Base-by-base conservation (phyloP, 2,329 filamentous ascomycete species). In the Colletotrichum orchidophilum region DNA sequence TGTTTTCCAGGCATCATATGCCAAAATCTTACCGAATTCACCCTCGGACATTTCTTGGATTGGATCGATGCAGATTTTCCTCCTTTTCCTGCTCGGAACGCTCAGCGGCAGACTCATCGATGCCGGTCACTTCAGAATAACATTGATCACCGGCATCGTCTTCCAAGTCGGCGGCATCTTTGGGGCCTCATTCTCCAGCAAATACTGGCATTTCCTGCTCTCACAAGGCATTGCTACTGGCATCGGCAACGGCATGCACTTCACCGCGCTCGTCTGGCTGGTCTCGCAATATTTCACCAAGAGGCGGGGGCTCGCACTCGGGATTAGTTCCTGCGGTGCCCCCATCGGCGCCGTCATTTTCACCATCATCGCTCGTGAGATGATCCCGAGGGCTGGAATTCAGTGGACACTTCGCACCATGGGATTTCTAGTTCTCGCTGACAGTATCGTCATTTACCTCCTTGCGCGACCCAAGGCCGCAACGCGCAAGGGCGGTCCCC, bases 401-500 rank as follows among this genome's bases (percentile, higher is more conserved):
- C 79, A 81, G 0, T 91, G 89, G 88, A 85, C 89, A 0, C 87
- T 88, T 0, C 81, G 92, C 1, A 83, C 88, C 0, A 80, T 93
- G 1, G 91, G 87, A 0, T 92, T 93, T 75, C 84, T 93, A 33
- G 96, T 96, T 77, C 85, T 90, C 1, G 90, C 88, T 0, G 90
- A 91, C 24, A 89, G 61, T 15, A 35, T 70, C 67, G 29, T 73
- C 13, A 31, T 67, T 7, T 63, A 63, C 12, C 31, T 71, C 21
- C 39, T 71, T 6, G 63, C 71, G 5, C 21, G 62, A 11, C 67
- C 71, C 13, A 70, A 67, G 31, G 12, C 46, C 3, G 57, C 58
- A 1, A 66, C 29, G 9, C 57, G 62, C 8, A 50, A 46, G 31
- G 60, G 62, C 0, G 71, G 67, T 1, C 71, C 71, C 13, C 57